A percentile compares a stretch with the other conserved stretches of the same genome.
phyloP scores from a whole-genome alignment of 331 rosid species.

The Acacia concinna region DNA sequence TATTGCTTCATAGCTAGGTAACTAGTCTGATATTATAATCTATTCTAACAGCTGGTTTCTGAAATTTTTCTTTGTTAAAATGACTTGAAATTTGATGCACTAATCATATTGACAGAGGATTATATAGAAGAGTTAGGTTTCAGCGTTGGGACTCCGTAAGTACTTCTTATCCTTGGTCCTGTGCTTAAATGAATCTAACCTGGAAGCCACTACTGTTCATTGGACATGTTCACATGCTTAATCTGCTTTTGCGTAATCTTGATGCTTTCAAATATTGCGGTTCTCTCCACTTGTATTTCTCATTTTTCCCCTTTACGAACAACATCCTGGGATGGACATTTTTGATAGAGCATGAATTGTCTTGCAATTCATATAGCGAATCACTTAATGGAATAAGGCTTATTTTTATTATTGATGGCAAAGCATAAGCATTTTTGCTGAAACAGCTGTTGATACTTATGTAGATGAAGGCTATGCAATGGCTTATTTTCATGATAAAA shows the following conservation, averaged over 20 bases:
- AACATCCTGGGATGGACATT: neutral
- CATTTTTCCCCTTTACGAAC: neutral
- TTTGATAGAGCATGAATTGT: neutral
- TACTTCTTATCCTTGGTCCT: neutral
- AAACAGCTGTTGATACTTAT: neutral
- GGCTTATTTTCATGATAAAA: neutral
- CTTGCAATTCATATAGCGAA: neutral
- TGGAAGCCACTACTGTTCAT: neutral
- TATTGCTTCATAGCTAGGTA: neutral
- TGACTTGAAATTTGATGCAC: neutral
- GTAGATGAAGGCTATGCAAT: neutral
- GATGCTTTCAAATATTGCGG: neutral
- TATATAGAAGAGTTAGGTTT: neutral
- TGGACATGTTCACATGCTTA: neutral
- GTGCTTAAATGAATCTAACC: neutral
- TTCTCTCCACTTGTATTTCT: neutral
- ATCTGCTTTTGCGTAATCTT: neutral
- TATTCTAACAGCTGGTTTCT: neutral
- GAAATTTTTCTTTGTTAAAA: neutral
- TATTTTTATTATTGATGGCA: neutral
- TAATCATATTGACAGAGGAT: neutral
- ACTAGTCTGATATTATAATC: neutral
- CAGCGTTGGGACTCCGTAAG: neutral
- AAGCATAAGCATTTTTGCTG: neutral
- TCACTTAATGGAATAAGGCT: neutral